These are phyloP conservation scores for Cyathus striatus DNA, from an alignment of 768 basidiomycete genomes.

Conservation along the genomic window DNA sequence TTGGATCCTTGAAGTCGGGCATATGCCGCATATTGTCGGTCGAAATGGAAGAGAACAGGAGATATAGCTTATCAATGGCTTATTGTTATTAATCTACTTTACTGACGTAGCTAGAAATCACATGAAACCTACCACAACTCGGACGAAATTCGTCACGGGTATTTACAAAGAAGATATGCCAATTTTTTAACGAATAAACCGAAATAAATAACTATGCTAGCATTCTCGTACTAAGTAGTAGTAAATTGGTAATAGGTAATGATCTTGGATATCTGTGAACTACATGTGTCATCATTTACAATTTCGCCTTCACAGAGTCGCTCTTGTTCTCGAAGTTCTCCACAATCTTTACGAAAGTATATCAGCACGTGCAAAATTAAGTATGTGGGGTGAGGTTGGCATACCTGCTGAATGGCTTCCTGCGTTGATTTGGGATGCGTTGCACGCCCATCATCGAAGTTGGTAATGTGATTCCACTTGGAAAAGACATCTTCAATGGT, in stretches of 20 bases:
- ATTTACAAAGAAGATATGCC: no score
- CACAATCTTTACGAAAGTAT: slow-evolving; percentile 24
- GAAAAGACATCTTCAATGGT: slow-evolving; percentile 76
- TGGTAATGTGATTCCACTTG: slow-evolving; percentile 81
- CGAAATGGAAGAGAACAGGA: not conserved
- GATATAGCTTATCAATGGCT: not conserved
- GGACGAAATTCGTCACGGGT: no score
- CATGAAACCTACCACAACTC: no score
- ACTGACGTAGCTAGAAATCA: no score
- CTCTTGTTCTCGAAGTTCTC: slow-evolving; percentile 49
- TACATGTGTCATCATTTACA: no score
- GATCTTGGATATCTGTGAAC: no score
- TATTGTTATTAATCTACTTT: not conserved
- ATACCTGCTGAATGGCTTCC: slow-evolving; percentile 74
- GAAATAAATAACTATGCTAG: no score
- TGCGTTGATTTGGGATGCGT: slow-evolving; percentile 72
- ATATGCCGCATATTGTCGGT: slow-evolving; percentile 12
- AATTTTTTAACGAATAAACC: no score
- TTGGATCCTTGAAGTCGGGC: slow-evolving; percentile 35
- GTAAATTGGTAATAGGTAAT: no score
- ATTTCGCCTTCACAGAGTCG: slow-evolving; percentile 41
- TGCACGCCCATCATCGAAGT: slow-evolving; percentile 76
- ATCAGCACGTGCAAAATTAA: not conserved
- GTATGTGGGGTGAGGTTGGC: slow-evolving; percentile 10
- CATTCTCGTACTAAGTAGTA: not conserved